Percentiles rank a stretch among this genome's conserved stretches.
Conservation (phyloP, 2,329 filamentous ascomycete genomes). For the Hymenotorrendiella dingleyae region DNA sequence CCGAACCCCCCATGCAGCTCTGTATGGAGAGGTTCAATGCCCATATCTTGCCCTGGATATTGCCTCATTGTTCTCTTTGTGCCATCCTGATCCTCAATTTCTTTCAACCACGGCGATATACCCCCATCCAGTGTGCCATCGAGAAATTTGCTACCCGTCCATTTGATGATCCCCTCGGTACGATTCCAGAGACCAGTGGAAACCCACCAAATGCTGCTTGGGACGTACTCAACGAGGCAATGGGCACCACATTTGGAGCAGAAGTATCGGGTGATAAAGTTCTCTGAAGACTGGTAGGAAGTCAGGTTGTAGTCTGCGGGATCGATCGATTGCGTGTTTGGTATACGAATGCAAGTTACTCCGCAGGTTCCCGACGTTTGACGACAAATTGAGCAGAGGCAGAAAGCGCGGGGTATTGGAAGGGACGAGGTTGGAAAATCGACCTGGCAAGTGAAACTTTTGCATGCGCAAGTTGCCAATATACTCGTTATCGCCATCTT, state of each 20-base stretch:
- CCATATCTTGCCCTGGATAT: not conserved
- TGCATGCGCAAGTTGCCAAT: conserved; percentile 34
- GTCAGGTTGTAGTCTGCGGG: conserved; percentile 33
- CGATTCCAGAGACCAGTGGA: conserved; percentile 31
- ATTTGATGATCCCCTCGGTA: conserved; percentile 25
- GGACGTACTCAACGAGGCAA: conserved; percentile 28
- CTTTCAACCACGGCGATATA: conserved; percentile 37
- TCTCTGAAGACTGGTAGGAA: no score
- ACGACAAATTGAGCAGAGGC: conserved; percentile 47
- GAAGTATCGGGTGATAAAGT: conserved; percentile 37
- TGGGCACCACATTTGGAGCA: conserved; percentile 46
- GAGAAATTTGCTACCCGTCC: conserved; percentile 21
- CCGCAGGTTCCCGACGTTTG: conserved; percentile 41
- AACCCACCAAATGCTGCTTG: conserved; percentile 26
- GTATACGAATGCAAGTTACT: conserved; percentile 38
- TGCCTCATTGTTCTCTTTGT: not conserved
- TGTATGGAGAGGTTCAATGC: not conserved
- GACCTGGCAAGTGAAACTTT: conserved; percentile 30
- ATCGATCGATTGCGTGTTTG: conserved; percentile 23
- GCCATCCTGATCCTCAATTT: conserved; percentile 14
- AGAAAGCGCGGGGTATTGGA: conserved; percentile 37
- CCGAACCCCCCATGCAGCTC: not conserved
- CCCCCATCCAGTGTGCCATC: conserved; percentile 49
- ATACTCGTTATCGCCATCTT: conserved; percentile 18
- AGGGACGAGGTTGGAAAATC: conserved; percentile 30